A percentile compares a stretch with the other conserved stretches of the same genome.
Evolutionary conservation across 768 basidiomycete species (phyloP).

Genomic region (Lactifluus subvellereus): DNA sequence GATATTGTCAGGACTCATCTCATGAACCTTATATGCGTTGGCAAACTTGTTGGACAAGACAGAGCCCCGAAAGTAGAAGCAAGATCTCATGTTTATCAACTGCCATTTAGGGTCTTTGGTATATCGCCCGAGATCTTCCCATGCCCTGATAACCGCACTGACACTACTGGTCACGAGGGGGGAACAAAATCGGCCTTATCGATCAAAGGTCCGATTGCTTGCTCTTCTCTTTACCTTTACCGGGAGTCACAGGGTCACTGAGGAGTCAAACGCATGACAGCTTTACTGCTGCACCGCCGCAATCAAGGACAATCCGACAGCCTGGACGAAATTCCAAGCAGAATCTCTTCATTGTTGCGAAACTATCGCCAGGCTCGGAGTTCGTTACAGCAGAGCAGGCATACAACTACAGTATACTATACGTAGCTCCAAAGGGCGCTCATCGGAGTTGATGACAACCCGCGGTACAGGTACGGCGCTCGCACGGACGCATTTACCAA

Average conservation of each 20-base stretch:
- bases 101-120: background rate
- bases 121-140: too few species aligned
- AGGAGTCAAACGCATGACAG: too few species aligned
- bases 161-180: too few species aligned
- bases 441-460: background rate
- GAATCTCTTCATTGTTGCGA: slow-evolving; percentile 35
- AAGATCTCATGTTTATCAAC: background rate
- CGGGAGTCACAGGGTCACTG: too few species aligned
- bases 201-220: too few species aligned
- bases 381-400: slow-evolving; percentile 41
- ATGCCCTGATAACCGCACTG: too few species aligned
- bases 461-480: slow-evolving; percentile 41
- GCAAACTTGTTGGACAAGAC: background rate
- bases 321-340: slow-evolving; percentile 38
- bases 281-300: slow-evolving; percentile 27
- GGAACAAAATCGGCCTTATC: too few species aligned
- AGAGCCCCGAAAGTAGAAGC: slow-evolving; percentile 4
- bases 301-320: slow-evolving; percentile 36
- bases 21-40: background rate
- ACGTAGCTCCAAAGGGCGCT: slow-evolving; percentile 30
- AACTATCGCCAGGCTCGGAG: slow-evolving; percentile 40
- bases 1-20: slow-evolving; percentile 15
- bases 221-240: too few species aligned
- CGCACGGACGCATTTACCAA: slow-evolving; percentile 41
- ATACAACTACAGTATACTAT: slow-evolving; percentile 40